phyloP scores from a whole-genome alignment of 257 asterid genomes.

The Forsythia viridissima region DNA sequence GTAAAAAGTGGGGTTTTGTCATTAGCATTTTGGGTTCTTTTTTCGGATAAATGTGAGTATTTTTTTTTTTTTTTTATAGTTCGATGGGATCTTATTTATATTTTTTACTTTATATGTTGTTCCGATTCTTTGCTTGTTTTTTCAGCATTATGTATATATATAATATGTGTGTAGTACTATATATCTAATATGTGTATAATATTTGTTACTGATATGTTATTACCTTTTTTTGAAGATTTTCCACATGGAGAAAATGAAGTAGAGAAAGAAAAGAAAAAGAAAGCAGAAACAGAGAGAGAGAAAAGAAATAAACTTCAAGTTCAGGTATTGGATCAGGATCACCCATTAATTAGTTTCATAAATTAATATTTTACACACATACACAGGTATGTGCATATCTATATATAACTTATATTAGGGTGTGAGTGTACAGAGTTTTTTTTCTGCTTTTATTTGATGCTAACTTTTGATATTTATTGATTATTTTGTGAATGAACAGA shows the following conservation, averaged over 20 bases:
- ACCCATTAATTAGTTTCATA: background rate
- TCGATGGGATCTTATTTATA: background rate
- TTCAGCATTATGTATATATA: background rate
- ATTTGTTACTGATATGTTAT: background rate
- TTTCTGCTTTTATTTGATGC: background rate
- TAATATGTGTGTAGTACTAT: background rate
- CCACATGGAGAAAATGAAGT: conserved; percentile 8
- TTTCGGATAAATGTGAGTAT: conserved; percentile 39
- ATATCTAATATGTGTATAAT: background rate
- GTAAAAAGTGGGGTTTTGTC: background rate
- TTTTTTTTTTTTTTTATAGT: conserved; percentile 8
- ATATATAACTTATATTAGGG: background rate
- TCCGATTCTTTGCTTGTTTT: conserved; percentile 8
- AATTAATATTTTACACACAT: background rate
- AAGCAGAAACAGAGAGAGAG: background rate
- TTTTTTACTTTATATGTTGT: background rate
- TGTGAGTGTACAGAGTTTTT: background rate
- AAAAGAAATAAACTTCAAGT: conserved; percentile 2
- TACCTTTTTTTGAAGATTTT: background rate
- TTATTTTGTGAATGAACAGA: conserved; percentile 39
- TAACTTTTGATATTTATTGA: background rate
- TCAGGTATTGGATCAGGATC: conserved; percentile 1
- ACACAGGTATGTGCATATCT: background rate
- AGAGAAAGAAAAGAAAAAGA: conserved; percentile 5
- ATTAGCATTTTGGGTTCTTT: conserved; percentile 27